These are phyloP conservation scores for Globisporangium acanthophoron DNA, from an alignment of 352 stramenopile genomes.

Conservation along the genomic window DNA sequence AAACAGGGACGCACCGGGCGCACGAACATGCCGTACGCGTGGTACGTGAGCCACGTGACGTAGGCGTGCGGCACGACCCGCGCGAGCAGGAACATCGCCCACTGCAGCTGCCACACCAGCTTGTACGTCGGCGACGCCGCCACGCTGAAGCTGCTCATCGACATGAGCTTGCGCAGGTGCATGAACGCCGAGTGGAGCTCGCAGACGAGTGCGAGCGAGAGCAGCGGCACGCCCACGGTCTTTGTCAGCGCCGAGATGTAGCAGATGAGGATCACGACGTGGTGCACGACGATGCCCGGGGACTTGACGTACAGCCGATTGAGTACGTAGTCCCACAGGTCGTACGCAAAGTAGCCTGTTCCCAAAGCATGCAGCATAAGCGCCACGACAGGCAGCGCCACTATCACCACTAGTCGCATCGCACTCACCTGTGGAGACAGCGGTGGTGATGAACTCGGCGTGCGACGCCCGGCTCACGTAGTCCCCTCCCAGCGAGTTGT, in stretches of 20 bases:
- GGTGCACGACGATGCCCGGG: slow-evolving; percentile 60
- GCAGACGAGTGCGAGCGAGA: slow-evolving; percentile 65
- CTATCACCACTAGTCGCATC: no score
- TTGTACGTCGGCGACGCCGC: slow-evolving; percentile 21
- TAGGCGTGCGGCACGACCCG: slow-evolving; percentile 38
- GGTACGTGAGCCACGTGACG: slow-evolving; percentile 44
- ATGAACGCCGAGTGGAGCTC: slow-evolving; percentile 79
- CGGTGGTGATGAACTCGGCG: slow-evolving; percentile 46
- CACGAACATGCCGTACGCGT: slow-evolving; percentile 30
- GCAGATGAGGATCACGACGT: slow-evolving; percentile 76
- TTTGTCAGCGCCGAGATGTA: slow-evolving; percentile 75
- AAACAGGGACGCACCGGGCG: slow-evolving; percentile 23
- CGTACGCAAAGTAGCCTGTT: slow-evolving; percentile 71
- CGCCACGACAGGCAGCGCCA: not conserved
- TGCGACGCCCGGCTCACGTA: slow-evolving; percentile 29
- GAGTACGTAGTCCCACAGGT: slow-evolving; percentile 74
- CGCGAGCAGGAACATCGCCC: slow-evolving; percentile 38
- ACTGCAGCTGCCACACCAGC: slow-evolving; percentile 54
- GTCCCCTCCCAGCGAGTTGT: slow-evolving; percentile 48
- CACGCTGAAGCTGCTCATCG: slow-evolving; percentile 51
- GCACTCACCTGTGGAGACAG: slow-evolving; percentile 49
- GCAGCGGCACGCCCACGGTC: slow-evolving; percentile 62
- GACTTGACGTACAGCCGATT: slow-evolving; percentile 70
- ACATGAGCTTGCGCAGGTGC: slow-evolving; percentile 69
- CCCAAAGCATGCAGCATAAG: not conserved